Base-by-base conservation (phyloP, 2,329 filamentous ascomycete species). In the Cladosporium cucumerinum region DNA sequence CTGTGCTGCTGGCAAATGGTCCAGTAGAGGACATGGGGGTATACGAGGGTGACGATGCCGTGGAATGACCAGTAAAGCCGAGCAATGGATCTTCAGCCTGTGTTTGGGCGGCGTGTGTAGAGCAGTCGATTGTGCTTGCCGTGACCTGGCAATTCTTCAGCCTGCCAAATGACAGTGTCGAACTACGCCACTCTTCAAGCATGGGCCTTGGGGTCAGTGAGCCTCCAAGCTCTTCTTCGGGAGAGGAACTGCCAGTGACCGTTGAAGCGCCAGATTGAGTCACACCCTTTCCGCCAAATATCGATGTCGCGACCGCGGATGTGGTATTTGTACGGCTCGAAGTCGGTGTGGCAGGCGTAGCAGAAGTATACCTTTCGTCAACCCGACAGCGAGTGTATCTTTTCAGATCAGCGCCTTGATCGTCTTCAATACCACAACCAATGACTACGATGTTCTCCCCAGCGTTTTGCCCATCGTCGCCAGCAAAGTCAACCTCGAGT, bases 401-500 rank as follows among this genome's bases (percentile, higher is more conserved):
- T 68, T 79, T 85, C 65, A 88, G 78, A 8, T 79, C 78, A 6
- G 85, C 81, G 14, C 77, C 76, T 34, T 81, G 78, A 7, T 82
- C 82, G 67, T 90, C 85, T 30, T 86, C 85, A n/a, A 87, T 77
- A 0, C 91, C 92, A 71, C 89, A 90, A 36, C 87, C 83, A 55
- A 97, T 83, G 2, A 96, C 84, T 28, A 96, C 82, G 46, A 96
- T 80, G 18, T 83, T 84, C 76, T 97, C 94, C 23, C 93, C 93
- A 28, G 88, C 89, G 57, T 88, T 86, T 63, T 86, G 81, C n/a
- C 86, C 86, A 77, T 95, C 90, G 69, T 93, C 91, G 23, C 86
- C 87, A 48, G 90, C 90, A 78, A 97, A 98, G 74, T 99, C 95
- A 2, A 97, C 92, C 71, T 95, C 89, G 2, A 98, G 80, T 67